These are phyloP conservation scores for Calocera viscosa DNA, from an alignment of 768 basidiomycete genomes.

Conservation along the genomic window DNA sequence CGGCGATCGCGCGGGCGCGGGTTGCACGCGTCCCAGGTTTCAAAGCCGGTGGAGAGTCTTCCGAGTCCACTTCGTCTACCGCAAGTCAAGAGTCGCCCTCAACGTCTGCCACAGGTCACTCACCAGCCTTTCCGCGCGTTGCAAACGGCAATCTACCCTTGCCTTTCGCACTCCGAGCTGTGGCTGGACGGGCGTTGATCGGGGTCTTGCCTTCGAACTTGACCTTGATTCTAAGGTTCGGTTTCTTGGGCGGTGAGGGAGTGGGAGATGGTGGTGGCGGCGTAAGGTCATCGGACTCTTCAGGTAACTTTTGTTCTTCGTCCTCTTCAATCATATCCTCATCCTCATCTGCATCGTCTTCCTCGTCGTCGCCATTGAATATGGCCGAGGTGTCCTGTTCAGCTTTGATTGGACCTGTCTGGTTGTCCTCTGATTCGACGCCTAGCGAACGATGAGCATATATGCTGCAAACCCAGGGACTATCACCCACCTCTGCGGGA, in stretches of 20 bases:
- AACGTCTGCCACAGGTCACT: neutral
- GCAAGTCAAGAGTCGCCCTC: too few species aligned
- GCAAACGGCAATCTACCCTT: neutral
- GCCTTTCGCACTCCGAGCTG: neutral
- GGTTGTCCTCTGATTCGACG: neutral
- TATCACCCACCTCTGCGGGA: neutral
- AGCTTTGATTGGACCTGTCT: neutral
- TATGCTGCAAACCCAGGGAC: neutral
- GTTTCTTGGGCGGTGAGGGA: neutral
- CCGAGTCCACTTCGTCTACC: neutral
- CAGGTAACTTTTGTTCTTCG: neutral
- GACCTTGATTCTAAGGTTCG: constrained; percentile 1
- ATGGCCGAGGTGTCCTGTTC: neutral
- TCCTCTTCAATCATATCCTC: neutral
- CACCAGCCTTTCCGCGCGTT: neutral
- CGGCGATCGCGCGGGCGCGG: neutral
- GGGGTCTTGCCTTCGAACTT: neutral
- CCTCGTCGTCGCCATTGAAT: neutral
- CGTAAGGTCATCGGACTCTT: neutral
- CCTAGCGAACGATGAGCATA: neutral
- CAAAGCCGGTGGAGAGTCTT: neutral
- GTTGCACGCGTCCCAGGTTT: neutral
- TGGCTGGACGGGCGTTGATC: neutral
- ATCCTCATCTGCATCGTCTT: neutral
- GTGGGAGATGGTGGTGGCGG: neutral